A percentile compares a stretch with the other conserved stretches of the same genome.
Conservation (phyloP, 139 green algal species). For the Volvox reticuliferus region DNA sequence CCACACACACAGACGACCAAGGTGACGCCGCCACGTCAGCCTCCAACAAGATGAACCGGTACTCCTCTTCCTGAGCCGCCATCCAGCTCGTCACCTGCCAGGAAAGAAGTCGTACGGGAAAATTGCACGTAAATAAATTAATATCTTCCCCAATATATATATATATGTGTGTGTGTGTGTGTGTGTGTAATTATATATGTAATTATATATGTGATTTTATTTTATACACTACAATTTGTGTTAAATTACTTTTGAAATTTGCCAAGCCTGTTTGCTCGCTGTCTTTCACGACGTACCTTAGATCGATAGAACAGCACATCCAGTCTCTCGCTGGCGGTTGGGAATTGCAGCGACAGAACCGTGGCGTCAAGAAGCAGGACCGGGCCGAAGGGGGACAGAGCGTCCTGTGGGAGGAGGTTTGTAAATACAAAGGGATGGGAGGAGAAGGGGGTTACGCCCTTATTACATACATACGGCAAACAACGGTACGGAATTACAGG, state of each 20-base stretch:
- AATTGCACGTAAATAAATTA: no score
- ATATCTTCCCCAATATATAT: no score
- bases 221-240: no score
- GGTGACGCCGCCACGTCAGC: conserved; percentile 64
- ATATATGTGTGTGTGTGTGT: no score
- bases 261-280: neutral
- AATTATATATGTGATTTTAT: no score
- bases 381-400: conserved; percentile 56
- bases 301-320: conserved; percentile 76
- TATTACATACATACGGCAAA: no score
- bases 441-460: no score
- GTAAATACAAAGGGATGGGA: no score
- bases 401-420: neutral
- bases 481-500: no score
- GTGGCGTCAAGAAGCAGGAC: conserved; percentile 72
- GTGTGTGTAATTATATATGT: no score
- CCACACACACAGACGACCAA: conserved; percentile 80
- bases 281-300: neutral
- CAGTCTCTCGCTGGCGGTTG: conserved; percentile 70
- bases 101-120: neutral
- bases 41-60: conserved; percentile 86
- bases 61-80: conserved; percentile 82
- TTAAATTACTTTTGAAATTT: no score
- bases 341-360: conserved; percentile 65
- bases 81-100: conserved; percentile 86